Base-by-base conservation (phyloP, 1,139 yeast genomes). In the Nakaseomyces glabratus region DNA sequence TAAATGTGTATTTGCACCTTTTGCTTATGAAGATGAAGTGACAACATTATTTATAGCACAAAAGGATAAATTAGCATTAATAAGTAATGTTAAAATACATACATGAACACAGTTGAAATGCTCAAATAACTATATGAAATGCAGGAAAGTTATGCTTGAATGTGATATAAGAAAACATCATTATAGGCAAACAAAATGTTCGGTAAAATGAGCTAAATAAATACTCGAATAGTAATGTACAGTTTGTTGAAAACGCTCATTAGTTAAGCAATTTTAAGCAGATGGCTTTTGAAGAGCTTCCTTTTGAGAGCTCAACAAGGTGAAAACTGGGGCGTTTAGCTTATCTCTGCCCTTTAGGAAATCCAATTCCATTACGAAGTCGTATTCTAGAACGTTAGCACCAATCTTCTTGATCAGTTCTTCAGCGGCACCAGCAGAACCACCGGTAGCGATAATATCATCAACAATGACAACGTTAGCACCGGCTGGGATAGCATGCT, bases 381-480 rank as follows among this genome's bases (percentile, higher is more conserved):
- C 66, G 61, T 76, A 90, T 62, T 86, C 94, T 31, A 78, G 60
- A 38, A 88, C 71, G 39, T 79, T 71, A 40, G 78, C 95, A 36
- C 78, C 79, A 32, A 67, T 60, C 62, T 73, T 65, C 53, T 62
- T 62, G 36, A 85, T 82, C 47, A 93, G 71, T 52, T 82, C 80
- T 39, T 95, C 97, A 29, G 97, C 98, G 42, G 93, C 96, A 41
- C 63, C 66, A 14, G 98, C 98, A 55, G 94, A 80, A 28, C 98
- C 98, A 47, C 97, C 98, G 29, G 98, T 90, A 33, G 98, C 98
- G 60, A 93, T 81, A 51, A 90, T 86, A 57, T 90, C 99, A 59
- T 90, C 98, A 22, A 90, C 93, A 47, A 90, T 71, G 30, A 90
- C 68, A 22, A 90, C 93, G 41, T 69, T 81, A 35, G 94, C 71